phyloP scores from a whole-genome alignment of 805 yeast genomes.

The Kluyveromyces nonfermentans region DNA sequence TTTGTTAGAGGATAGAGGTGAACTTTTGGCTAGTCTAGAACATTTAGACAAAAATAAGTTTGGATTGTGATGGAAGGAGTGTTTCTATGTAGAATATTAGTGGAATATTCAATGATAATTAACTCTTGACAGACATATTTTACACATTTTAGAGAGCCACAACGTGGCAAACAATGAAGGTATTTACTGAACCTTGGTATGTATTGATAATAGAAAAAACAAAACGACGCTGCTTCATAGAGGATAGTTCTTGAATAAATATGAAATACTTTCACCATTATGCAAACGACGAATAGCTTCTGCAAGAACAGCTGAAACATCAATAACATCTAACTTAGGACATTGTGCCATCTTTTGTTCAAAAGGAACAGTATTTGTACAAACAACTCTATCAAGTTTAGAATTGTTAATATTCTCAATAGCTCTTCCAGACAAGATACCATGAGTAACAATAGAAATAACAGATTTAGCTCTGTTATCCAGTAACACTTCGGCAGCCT shows the following conservation, averaged over 20 bases:
- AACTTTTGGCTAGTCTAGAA: conserved; percentile 40
- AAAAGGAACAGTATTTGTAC: conserved; percentile 75
- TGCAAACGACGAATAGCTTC: conserved; percentile 80
- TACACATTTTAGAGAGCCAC: neutral
- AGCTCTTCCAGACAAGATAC: conserved; percentile 68
- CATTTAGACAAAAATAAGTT: conserved; percentile 44
- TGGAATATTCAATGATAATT: neutral
- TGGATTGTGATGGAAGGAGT: conserved; percentile 27
- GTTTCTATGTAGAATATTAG: neutral
- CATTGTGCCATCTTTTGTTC: conserved; percentile 51
- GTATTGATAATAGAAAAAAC: neutral
- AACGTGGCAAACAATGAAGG: neutral
- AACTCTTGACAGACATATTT: neutral
- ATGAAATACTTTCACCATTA: conserved; percentile 79
- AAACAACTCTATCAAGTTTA: conserved; percentile 57
- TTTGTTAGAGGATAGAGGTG: conserved; percentile 49
- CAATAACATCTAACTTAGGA: conserved; percentile 54
- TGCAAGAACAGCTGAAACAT: conserved; percentile 64
- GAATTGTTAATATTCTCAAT: conserved; percentile 61
- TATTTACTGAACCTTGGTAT: neutral
- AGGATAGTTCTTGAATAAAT: conserved; percentile 47
- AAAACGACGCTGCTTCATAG: conserved; percentile 8
- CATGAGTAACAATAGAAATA: conserved; percentile 77
- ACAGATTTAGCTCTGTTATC: conserved; percentile 63
- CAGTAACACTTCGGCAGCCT: conserved; percentile 68